Evolutionary conservation across 2,329 filamentous ascomycete species (phyloP).

Genomic region (Trichoderma simmonsii): DNA sequence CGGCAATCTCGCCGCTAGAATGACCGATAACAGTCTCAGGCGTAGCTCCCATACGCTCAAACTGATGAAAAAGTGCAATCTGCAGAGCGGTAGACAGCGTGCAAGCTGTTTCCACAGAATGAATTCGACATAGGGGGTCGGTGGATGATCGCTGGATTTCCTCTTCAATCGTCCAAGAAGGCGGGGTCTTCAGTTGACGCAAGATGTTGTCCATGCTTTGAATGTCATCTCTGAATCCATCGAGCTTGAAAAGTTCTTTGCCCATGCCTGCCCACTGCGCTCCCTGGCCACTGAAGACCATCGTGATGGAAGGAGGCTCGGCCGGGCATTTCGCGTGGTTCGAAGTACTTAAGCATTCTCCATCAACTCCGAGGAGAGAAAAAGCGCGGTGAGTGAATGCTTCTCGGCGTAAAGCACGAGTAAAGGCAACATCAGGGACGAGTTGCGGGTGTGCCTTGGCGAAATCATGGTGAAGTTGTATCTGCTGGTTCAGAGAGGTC

Average conservation of each 20-base stretch:
- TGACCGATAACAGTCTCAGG: slow-evolving; percentile 33
- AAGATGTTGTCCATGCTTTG: background rate
- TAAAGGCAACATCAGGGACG: slow-evolving; percentile 11
- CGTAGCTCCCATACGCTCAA: slow-evolving; percentile 26
- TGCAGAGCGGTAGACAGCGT: slow-evolving; percentile 41
- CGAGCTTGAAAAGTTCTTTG: slow-evolving; percentile 25
- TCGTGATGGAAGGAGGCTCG: slow-evolving; percentile 1
- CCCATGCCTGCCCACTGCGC: slow-evolving; percentile 37
- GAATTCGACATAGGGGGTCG: slow-evolving; percentile 8
- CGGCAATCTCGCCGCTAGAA: slow-evolving; percentile 38
- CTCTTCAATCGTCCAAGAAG: slow-evolving; percentile 18
- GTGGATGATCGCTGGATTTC: slow-evolving; percentile 13
- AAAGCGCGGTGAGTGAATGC: background rate
- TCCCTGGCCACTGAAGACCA: slow-evolving; percentile 36
- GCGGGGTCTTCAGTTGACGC: background rate
- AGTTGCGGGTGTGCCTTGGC: background rate
- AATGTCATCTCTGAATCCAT: slow-evolving; percentile 24
- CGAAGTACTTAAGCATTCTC: background rate
- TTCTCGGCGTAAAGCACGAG: slow-evolving; percentile 4
- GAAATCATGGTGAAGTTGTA: background rate
- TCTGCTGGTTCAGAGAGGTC: slow-evolving; percentile 8
- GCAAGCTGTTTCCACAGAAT: slow-evolving; percentile 26
- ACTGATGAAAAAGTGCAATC: slow-evolving; percentile 36
- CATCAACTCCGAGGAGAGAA: background rate
- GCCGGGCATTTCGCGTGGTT: background rate